Evolutionary conservation across 1,139 yeast species (phyloP).

Genomic region (Citeromyces hawaiiensis): DNA sequence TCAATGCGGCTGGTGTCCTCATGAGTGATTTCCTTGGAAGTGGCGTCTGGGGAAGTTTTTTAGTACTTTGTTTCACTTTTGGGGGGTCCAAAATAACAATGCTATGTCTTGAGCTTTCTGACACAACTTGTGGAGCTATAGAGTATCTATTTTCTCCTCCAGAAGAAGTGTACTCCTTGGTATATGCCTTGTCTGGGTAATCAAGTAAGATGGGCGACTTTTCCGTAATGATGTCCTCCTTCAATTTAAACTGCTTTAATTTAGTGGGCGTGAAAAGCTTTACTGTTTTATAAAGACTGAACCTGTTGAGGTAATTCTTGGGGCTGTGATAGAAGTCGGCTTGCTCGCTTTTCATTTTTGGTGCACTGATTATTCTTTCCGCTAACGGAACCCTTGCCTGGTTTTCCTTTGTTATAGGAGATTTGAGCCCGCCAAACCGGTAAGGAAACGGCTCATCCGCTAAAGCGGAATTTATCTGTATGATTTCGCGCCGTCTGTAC

Average conservation of each 20-base stretch:
- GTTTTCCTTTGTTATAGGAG: background rate
- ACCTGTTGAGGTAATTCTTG: background rate
- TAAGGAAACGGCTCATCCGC: background rate
- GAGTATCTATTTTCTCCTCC: background rate
- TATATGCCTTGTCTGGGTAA: background rate
- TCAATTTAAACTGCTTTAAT: background rate
- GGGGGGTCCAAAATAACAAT: background rate
- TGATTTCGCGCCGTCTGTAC: background rate
- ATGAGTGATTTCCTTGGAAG: background rate
- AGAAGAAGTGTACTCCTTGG: background rate
- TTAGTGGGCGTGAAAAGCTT: background rate
- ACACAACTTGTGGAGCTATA: background rate
- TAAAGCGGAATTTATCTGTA: background rate
- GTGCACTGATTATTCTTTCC: background rate
- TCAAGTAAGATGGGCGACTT: background rate
- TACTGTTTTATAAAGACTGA: conserved; percentile 1
- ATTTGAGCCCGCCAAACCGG: background rate
- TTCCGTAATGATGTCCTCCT: background rate
- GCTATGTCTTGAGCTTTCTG: background rate
- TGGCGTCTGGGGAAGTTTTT: background rate
- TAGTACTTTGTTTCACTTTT: background rate
- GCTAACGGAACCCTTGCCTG: background rate
- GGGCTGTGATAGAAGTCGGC: background rate
- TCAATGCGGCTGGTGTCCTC: background rate
- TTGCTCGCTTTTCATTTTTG: background rate